phyloP scores from a whole-genome alignment of 306 rosid species.

The Sesbania bispinosa region DNA sequence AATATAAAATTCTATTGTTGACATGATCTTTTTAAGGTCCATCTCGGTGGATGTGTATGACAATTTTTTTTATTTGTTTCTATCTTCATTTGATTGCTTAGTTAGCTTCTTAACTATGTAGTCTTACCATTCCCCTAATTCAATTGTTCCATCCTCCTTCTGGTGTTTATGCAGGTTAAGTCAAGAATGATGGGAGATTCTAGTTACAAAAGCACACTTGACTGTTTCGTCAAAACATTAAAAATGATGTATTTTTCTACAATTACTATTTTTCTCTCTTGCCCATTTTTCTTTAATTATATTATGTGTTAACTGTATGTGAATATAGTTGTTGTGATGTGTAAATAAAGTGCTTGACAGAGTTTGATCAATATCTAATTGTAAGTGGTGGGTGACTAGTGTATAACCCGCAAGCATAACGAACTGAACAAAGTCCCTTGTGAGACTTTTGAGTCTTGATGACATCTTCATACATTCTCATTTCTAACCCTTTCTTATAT shows the following conservation, averaged over 20 bases:
- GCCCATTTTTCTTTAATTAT: neutral
- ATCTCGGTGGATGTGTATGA: neutral
- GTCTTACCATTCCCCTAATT: neutral
- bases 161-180: conserved; percentile 60
- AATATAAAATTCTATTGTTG: neutral
- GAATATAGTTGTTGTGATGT: neutral
- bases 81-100: neutral
- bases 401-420: neutral
- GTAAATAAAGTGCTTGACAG: neutral
- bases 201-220: conserved; percentile 74
- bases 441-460: conserved; percentile 12
- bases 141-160: conserved; percentile 1
- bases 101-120: neutral
- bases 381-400: neutral
- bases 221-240: conserved; percentile 76
- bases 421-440: neutral
- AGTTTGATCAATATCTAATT: neutral
- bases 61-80: neutral
- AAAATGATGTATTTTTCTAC: conserved; percentile 62
- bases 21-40: neutral
- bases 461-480: neutral
- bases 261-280: neutral
- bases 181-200: conserved; percentile 96
- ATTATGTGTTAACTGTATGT: neutral
- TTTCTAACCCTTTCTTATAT: neutral